Conservation (phyloP, 352 stramenopile species). For the Phytopythium oedochilum region DNA sequence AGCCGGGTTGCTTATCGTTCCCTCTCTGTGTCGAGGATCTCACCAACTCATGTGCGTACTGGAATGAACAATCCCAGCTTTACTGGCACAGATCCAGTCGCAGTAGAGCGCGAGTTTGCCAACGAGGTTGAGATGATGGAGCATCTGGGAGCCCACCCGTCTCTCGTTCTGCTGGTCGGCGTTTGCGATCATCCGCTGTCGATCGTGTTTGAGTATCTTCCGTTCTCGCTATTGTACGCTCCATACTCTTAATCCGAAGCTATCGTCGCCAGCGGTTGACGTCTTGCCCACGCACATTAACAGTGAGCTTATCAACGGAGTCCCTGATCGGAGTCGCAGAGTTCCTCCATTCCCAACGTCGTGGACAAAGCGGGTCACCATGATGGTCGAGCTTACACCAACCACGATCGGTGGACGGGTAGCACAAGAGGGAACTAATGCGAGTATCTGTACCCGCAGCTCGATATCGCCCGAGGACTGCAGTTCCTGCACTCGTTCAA, state of each 20-base stretch:
- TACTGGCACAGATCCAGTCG: conserved; percentile 31
- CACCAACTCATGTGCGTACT: not conserved
- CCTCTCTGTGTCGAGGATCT: not conserved
- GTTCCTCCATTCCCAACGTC: conserved; percentile 59
- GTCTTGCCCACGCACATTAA: not conserved
- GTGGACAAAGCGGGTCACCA: conserved; percentile 73
- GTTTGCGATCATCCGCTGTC: conserved; percentile 52
- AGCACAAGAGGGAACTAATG: not conserved
- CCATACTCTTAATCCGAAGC: not conserved
- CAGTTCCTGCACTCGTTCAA: conserved; percentile 81
- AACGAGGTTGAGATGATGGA: conserved; percentile 77
- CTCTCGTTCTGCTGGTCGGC: conserved; percentile 63
- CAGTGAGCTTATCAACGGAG: conserved; percentile 75
- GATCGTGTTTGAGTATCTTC: conserved; percentile 73
- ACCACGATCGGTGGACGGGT: not conserved
- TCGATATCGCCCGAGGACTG: conserved; percentile 62
- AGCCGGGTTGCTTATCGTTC: conserved; percentile 3
- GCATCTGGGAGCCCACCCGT: conserved; percentile 56
- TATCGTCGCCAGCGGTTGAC: not conserved
- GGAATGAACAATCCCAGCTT: conserved; percentile 23
- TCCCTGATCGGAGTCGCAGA: conserved; percentile 43
- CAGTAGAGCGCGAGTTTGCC: conserved; percentile 65
- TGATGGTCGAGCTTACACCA: conserved; percentile 45
- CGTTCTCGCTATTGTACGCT: conserved; percentile 73
- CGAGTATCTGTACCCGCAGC: conserved; percentile 13